Base-by-base conservation (phyloP, 2,329 filamentous ascomycete genomes). In the Cladosporium colombiae region DNA sequence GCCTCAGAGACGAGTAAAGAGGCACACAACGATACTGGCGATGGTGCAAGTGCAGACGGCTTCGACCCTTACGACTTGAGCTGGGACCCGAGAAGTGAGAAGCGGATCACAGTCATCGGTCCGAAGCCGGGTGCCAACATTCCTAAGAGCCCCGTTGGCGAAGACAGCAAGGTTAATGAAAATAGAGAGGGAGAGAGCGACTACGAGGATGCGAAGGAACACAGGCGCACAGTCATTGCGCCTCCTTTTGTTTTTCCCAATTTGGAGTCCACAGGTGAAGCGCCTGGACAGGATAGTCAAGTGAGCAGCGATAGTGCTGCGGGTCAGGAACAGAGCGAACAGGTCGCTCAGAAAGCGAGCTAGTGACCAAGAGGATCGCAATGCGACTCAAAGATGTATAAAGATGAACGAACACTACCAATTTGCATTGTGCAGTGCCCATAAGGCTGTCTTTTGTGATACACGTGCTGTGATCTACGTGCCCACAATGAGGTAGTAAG, bases 31-130 rank as follows among this genome's bases (percentile, higher is more conserved):
- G 66, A 21, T 16, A 57, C 31, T 29, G 37, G 52, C 40, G 60
- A 57, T 8, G 31, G 53, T 10, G 21, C 23, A 31, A 56, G 29
- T 52, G 44, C 37, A 25, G 33, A 53, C 5, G 61, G 53, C 61
- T 61, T 62, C 21, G 66, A 68, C 40, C 55, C 60, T 18, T 60
- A 65, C 40, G 56, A 65, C 5, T 27, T 52, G 6, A 53, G 63
- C 29, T 68, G 63, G 62, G 64, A 65, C 40, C 62, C 63, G 13
- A 46, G 64, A 14, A 40, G 50, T 18, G 60, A 60, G 44, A 70
- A 69, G 37, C 35, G 69, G n/a, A 37, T 64, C 46, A 70, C 69
- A 18, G 67, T 70, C n/a, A 70, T 70, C 40, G 67, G 69, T 14
- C 67, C 67, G 33, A 29, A 21, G 14, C 31, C n/a, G 5, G 40